Percentiles rank a stretch among this genome's conserved stretches.
Evolutionary conservation across 805 yeast species (phyloP).

Genomic region (Yamadazyma endophytica): DNA sequence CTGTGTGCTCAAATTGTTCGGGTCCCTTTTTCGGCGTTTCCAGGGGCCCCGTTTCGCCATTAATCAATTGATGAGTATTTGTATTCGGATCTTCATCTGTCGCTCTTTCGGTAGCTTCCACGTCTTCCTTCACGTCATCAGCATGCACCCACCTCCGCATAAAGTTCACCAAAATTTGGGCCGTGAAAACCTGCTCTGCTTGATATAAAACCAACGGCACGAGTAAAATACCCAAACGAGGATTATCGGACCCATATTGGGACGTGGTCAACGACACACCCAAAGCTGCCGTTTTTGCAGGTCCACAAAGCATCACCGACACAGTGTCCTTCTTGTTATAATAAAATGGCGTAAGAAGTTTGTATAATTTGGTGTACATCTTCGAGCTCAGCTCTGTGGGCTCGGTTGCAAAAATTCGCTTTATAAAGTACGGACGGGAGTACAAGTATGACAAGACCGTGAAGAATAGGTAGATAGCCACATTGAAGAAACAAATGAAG

Average conservation of each 20-base stretch:
- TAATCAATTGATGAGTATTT: no score
- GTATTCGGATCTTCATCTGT: no score
- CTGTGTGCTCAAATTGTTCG: no score
- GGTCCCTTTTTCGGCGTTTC: no score
- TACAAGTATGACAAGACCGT: conserved; percentile 56
- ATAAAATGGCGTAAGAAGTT: conserved; percentile 58
- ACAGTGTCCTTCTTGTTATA: conserved; percentile 70
- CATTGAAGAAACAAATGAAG: conserved; percentile 76
- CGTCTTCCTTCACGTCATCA: conserved; percentile 18
- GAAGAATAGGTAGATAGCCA: conserved; percentile 75
- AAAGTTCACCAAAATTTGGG: conserved; percentile 62
- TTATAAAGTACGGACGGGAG: conserved; percentile 58
- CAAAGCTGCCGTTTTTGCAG: conserved; percentile 89
- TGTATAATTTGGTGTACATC: conserved; percentile 43
- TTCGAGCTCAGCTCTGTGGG: conserved; percentile 47
- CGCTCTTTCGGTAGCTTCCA: conserved; percentile 6
- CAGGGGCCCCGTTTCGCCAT: no score
- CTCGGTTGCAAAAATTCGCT: conserved; percentile 34
- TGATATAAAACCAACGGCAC: conserved; percentile 85
- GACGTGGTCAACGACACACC: conserved; percentile 83
- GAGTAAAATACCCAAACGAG: conserved; percentile 63
- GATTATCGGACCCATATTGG: conserved; percentile 64
- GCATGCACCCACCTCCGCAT: conserved; percentile 67
- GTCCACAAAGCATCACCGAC: conserved; percentile 80
- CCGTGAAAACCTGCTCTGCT: conserved; percentile 81